Evolutionary conservation across 768 basidiomycete species (phyloP), one percentile per base, ranked within the genome.

Genomic region (Tephrocybe rancida): DNA sequence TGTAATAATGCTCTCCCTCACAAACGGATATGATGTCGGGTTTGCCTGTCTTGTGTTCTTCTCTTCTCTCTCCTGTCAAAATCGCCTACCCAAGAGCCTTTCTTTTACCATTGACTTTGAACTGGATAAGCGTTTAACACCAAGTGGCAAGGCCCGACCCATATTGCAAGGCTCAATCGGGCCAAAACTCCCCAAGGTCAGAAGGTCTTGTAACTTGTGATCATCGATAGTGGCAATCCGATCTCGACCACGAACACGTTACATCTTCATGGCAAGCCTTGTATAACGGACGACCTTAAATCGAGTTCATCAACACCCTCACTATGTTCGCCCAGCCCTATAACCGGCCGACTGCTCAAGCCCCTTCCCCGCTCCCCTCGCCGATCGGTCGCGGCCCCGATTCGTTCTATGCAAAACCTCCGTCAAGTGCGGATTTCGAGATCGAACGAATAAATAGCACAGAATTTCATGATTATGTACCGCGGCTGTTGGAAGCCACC

Each of bases 401-500:
- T 57, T 51, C 53, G 22, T 66, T 75, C 18, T 74, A 71, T 50
- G 61, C 70, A 25, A 72, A 77, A 34, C 73, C 74, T 9, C 71
- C 75, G 13, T 26, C 55, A 21, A 37, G 24, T 16, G 79, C 78
- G 10, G 83, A 84, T 35, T 90, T 90, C 61, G 85, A 88, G 69
- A 79, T 90, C 60, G 88, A 90, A 67, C 79, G 76, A 50, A 69
- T 73, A 44, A 76, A 79, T 30, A 84, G 87, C 55, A 68, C 73
- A 18, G 67, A 80, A 9, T 82, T 82, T 56, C 79, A 81, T 48
- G 72, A 82, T 18, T 79, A 77, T 55, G 77, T 90, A 4, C 70
- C 80, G 0, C 72, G 74, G 34, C 66, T 92, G 48, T 70, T 90
- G 47, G 70, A 69, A 10, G 79, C 82, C 13, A 90, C 85, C 65